These are phyloP conservation scores for Stentor roeselii DNA, from an alignment of 73 alveolate genomes.

Conservation along the genomic window DNA sequence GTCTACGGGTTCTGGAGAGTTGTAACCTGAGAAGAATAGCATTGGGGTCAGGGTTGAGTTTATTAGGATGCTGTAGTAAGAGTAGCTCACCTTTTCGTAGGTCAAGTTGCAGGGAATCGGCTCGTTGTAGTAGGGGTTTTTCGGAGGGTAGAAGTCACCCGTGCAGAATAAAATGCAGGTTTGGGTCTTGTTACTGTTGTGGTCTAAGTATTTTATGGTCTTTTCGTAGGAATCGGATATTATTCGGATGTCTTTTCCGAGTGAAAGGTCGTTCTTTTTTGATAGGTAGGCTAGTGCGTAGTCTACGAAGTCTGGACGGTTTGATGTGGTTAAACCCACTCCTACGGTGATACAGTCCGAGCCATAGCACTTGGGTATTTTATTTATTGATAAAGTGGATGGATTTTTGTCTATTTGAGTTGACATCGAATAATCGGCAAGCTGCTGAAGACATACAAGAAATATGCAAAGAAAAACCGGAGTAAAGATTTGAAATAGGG, in stretches of 20 bases:
- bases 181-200: slow-evolving; percentile 44
- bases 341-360: slow-evolving; percentile 74
- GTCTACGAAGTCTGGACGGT: slow-evolving; percentile 33
- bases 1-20: slow-evolving; percentile 62
- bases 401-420: slow-evolving; percentile 48
- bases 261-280: slow-evolving; percentile 32
- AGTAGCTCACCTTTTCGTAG: slow-evolving; percentile 34
- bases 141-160: slow-evolving; percentile 27
- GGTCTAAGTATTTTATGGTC: slow-evolving; percentile 34
- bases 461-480: slow-evolving; percentile 51
- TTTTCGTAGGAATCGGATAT: slow-evolving; percentile 32
- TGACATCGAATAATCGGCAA: slow-evolving; percentile 37
- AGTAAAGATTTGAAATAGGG: slow-evolving; percentile 46
- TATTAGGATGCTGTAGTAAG: slow-evolving; percentile 60
- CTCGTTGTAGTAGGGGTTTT: slow-evolving; percentile 24
- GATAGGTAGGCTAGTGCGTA: slow-evolving; percentile 47
- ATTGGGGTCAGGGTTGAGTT: slow-evolving; percentile 61
- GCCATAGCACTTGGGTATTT: slow-evolving; percentile 48
- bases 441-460: slow-evolving; percentile 41
- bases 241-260: slow-evolving; percentile 47
- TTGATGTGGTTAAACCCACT: slow-evolving; percentile 47
- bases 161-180: slow-evolving; percentile 62
- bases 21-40: slow-evolving; percentile 52
- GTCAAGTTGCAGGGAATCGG: slow-evolving; percentile 56
- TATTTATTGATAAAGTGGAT: slow-evolving; percentile 19